Evolutionary conservation across 164 flowering plant species (phyloP), one percentile per base, ranked within the genome.

Genomic region (Piper betle): DNA sequence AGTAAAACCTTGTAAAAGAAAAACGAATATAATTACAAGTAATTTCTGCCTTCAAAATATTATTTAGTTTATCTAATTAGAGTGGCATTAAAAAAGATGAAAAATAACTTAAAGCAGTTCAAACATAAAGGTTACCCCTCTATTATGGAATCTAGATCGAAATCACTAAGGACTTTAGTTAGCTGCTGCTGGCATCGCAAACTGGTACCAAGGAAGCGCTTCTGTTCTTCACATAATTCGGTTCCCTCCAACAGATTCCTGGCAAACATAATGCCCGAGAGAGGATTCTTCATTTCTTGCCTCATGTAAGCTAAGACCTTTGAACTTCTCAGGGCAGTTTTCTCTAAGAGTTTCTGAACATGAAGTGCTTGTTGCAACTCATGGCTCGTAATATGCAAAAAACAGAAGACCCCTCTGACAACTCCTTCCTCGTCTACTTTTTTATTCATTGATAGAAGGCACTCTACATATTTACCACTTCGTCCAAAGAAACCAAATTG

Each of bases 361-460:
- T 88, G 93, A 62, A 94, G 86, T 43, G 97, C 97, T 62, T 85
- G 92, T 64, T 94, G 99, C 70, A 94, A 80, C 73, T 94, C 99
- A 60, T 58, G 86, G 70, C 99, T 94, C 10, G 93, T 95, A 55
- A 87, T 79, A 77, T 94, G 96, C 83, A 94, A 73, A 80, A 94
- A 94, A 72, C 96, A 91, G 69, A 94, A 94, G 40, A 91, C 75
- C n/a, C 99, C 99, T 20, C 88, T 94, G 39, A 85, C 78, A 0
- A 73, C 60, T 39, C 96, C 97, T 68, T 91, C 95, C 58, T 75
- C 66, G 60, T 84, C 82, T 66, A 88, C 54, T 72, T 85, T 91
- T 77, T 81, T 91, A 75, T 77, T 84, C 61, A 87, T 87, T 61
- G 88, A 86, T 25, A 94, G 80, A 62, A 94, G 71, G 71, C 96